Base-by-base conservation (phyloP, 1,284 basidiomycete genomes). In the Irpex rosettiformis region DNA sequence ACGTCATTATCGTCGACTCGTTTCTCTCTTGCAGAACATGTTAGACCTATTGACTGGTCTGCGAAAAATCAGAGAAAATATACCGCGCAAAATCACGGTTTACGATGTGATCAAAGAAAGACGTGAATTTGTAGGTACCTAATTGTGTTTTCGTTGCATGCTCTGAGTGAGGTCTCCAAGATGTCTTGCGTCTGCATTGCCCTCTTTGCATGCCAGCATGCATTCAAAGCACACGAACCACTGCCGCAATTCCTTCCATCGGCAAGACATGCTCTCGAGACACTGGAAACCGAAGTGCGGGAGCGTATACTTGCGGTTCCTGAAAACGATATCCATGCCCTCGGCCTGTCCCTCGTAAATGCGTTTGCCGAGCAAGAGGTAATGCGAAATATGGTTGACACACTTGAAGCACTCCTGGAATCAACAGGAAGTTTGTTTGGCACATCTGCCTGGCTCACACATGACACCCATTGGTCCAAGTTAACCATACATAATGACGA, bases 201-300 rank as follows among this genome's bases (percentile, higher is more conserved):
- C 3, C 67, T 82, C 18, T 82, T 79, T 60, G 79, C 79, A 2
- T 78, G 77, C 62, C 79, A 82, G 60, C 77, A 81, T 51, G 79
- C 78, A 3, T 82, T 82, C 66, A 70, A 74, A 5, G 75, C 75
- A 3, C 73, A 77, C 33, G 78, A 79, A 58, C 75, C 79, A 3
- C 72, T 83, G 3, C 79, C 80, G 0, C 79, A 82, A 62, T 81
- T 80, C 62, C 70, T 82, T 3, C 80, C 81, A 1, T 82, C 79
- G 1, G 70, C 75, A 3, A 70, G 77, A 7, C 72, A 75, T 58
- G 78, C 81, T 21, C 67, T 78, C 18, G 62, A 66, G 7, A 65
- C 64, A 3, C 69, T 82, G 0, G 71, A 76, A 54, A 63, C 62
- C 1, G 70, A 73, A 40, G 70, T 80, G n/a, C 72, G 74, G 49